Percentiles rank a stretch among this genome's conserved stretches.
Conservation (phyloP, 176 grass and related monocot genomes). For the Phoenix dactylifera region DNA sequence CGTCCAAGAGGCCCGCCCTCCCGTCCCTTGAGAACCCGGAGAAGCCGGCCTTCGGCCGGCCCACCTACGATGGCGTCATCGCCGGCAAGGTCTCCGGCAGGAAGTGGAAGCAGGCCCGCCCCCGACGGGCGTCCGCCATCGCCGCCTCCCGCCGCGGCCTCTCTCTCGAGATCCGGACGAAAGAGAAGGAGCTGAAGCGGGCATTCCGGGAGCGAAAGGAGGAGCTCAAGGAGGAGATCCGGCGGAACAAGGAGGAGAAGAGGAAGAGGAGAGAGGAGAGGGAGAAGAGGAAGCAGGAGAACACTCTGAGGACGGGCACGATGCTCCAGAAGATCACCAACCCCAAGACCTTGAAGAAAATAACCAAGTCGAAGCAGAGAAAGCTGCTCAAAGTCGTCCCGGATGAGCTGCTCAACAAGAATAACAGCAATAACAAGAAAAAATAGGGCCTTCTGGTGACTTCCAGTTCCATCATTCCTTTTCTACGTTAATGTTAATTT, state of each 20-base stretch:
- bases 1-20: constrained; percentile 58
- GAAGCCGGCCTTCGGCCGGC: constrained; percentile 68
- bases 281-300: constrained; percentile 93
- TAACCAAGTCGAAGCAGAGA: constrained; percentile 81
- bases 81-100: constrained; percentile 69
- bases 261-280: constrained; percentile 65
- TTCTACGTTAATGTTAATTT: too few relatives aligned
- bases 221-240: constrained; percentile 94
- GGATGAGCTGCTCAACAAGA: constrained; percentile 58
- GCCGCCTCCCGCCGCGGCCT: constrained; percentile 41
- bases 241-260: constrained; percentile 73
- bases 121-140: constrained; percentile 53
- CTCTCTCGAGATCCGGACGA: constrained; percentile 57
- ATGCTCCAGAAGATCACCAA: constrained; percentile 86
- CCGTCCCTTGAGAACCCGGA: constrained; percentile 65
- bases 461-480: too few relatives aligned
- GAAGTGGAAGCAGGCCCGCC: constrained; percentile 77
- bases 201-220: constrained; percentile 58
- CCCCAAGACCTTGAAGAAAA: constrained; percentile 93
- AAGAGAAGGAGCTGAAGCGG: constrained; percentile 77
- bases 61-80: constrained; percentile 86
- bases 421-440: constrained; percentile 13
- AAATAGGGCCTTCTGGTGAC: neutral
- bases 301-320: constrained; percentile 59
- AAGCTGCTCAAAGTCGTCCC: constrained; percentile 70